Percentiles rank a stretch among this genome's conserved stretches.
phyloP scores from a whole-genome alignment of 768 basidiomycete genomes.

The Lactarius sanguifluus region DNA sequence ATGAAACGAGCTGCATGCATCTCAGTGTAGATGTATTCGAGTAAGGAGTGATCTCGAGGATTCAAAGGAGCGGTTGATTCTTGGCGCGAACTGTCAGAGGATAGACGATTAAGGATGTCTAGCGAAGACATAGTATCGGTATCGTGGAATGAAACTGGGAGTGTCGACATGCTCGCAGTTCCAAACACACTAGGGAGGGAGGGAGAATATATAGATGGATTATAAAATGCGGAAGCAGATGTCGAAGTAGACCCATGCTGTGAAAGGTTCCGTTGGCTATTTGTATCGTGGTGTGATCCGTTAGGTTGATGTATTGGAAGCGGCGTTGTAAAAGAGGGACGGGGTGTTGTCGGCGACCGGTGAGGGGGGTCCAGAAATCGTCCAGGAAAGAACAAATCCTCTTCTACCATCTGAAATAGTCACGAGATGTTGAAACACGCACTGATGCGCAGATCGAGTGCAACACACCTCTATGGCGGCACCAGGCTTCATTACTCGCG shows the following conservation, averaged over 20 bases:
- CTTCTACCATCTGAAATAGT: constrained; percentile 58
- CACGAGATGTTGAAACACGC: neutral
- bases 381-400: constrained; percentile 73
- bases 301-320: constrained; percentile 5
- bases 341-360: constrained; percentile 21
- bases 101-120: neutral
- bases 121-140: constrained; percentile 1
- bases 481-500: constrained; percentile 70
- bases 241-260: constrained; percentile 8
- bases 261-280: constrained; percentile 8
- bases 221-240: neutral
- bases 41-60: constrained; percentile 64
- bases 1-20: constrained; percentile 70
- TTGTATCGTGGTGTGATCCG: constrained; percentile 1
- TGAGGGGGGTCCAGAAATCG: constrained; percentile 38
- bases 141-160: constrained; percentile 14
- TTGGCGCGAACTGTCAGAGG: constrained; percentile 8
- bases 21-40: constrained; percentile 64
- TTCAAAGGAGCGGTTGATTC: constrained; percentile 36
- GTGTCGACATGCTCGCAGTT: constrained; percentile 3
- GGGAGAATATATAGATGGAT: constrained; percentile 4
- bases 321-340: constrained; percentile 7
- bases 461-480: constrained; percentile 61
- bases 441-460: neutral
- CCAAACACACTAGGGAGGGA: neutral